These are phyloP conservation scores for Fusarium lateritium DNA, from an alignment of 2,329 filamentous ascomycete species.

Conservation along the genomic window DNA sequence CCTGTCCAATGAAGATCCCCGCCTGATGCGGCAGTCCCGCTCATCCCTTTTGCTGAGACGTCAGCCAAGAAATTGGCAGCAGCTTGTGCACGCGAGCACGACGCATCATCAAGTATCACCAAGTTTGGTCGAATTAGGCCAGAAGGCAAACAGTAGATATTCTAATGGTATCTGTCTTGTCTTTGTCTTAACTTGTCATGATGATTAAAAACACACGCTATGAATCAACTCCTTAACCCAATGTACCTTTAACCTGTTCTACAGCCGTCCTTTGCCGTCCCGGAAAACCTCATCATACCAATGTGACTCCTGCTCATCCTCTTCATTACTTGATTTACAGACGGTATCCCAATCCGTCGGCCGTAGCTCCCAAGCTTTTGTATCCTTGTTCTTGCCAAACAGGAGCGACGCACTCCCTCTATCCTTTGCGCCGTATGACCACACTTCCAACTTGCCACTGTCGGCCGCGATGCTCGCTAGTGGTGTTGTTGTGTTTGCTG, in stretches of 20 bases:
- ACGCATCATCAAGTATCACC: not conserved
- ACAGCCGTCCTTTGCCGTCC: constrained; percentile 41
- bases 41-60: not conserved
- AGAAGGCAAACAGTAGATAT: not conserved
- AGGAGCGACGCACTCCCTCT: constrained; percentile 29
- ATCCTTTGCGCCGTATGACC: constrained; percentile 31
- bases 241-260: constrained; percentile 18
- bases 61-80: constrained; percentile 32
- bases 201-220: constrained; percentile 40
- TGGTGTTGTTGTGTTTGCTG: constrained; percentile 31
- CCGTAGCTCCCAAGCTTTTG: constrained; percentile 37
- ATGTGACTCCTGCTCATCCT: constrained; percentile 17
- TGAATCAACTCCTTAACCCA: constrained; percentile 34
- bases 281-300: constrained; percentile 47
- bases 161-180: not conserved
- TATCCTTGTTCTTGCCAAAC: constrained; percentile 44
- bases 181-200: constrained; percentile 7
- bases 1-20: constrained; percentile 8
- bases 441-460: constrained; percentile 28
- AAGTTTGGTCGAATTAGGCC: not conserved
- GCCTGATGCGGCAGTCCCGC: not conserved
- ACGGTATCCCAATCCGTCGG: constrained; percentile 43
- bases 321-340: constrained; percentile 35
- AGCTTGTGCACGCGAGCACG: not conserved
- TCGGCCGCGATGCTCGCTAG: constrained; percentile 33